These are phyloP conservation scores for Puccinia novopanici DNA, from an alignment of 1,284 basidiomycete species.

Conservation along the genomic window DNA sequence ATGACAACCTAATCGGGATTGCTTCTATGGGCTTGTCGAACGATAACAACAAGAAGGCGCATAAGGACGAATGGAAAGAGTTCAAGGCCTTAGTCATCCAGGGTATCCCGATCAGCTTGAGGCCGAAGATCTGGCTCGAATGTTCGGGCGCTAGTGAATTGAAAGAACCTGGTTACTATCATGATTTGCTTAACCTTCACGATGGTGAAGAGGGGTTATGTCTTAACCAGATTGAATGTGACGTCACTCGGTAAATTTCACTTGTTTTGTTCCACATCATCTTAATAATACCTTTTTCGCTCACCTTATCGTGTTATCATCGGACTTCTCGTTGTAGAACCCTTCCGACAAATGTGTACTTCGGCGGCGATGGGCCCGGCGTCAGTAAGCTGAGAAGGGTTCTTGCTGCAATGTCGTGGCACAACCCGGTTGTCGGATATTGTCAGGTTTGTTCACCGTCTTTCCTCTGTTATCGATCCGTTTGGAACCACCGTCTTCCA, in stretches of 20 bases:
- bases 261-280: too few species aligned
- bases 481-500: neutral
- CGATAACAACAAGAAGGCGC: slow-evolving; percentile 63
- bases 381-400: slow-evolving; percentile 87
- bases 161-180: slow-evolving; percentile 85
- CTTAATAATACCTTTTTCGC: too few species aligned
- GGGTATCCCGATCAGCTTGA: slow-evolving; percentile 84
- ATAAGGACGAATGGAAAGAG: slow-evolving; percentile 72
- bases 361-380: slow-evolving; percentile 90
- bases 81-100: slow-evolving; percentile 76
- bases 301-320: neutral
- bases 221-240: slow-evolving; percentile 79
- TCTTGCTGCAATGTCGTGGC: slow-evolving; percentile 84
- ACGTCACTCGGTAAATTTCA: slow-evolving; percentile 63
- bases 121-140: slow-evolving; percentile 78
- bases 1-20: slow-evolving; percentile 71
- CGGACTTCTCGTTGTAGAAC: slow-evolving; percentile 63
- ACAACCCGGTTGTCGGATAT: slow-evolving; percentile 60
- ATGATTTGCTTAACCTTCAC: slow-evolving; percentile 72
- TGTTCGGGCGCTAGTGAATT: slow-evolving; percentile 88
- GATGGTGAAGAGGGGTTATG: slow-evolving; percentile 66
- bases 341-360: slow-evolving; percentile 95
- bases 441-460: slow-evolving; percentile 54
- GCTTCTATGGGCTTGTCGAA: slow-evolving; percentile 74
- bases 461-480: neutral